Evolutionary conservation across 2,329 filamentous ascomycete genomes (phyloP), one percentile per base, ranked within the genome.

Genomic region (Xylariaceae sp.): DNA sequence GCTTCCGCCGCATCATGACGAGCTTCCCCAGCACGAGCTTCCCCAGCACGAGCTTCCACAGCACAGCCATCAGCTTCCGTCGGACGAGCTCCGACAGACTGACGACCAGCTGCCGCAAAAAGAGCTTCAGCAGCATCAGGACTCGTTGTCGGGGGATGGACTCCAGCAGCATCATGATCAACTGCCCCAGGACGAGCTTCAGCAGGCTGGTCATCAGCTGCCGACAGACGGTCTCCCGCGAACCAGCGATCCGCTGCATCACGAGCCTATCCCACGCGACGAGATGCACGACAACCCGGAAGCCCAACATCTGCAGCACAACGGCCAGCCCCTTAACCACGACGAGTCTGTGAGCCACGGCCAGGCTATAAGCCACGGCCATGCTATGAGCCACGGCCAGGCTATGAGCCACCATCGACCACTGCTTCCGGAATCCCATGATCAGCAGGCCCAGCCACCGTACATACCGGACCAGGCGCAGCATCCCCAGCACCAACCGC

Each of bases 401-500:
- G 23, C 22, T 38, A 35, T 40, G 19, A 32, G 14, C 16, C 31
- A 33, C 22, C 38, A 35, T 14, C 39, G 45, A n/a, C 30, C 44
- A 8, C 37, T 44, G 12, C 38, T 39, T 12, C 35, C 44, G n/a
- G 33, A 39, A 7, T 32, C 39, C 16, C 38, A 36, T 7, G 36
- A 38, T 24, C 26, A 40, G 9, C 28, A 37, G 12, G 16, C 40
- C 10, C 42, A 45, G 16, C 34, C 36, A 33, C 40, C 39, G 19
- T 30, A 37, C 19, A 36, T 41, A 8, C 32, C 36, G 13, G 19
- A 15, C 12, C 31, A 37, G 47, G 33, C n/a, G 8, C 32, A 3
- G 33, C 27, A 17, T 14, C 15, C 29, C 7, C 42, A 43, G 14
- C 44, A 39, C 12, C 25, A 35, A 5, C 39, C 32, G 7, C 22